Evolutionary conservation across 2,329 filamentous ascomycete species (phyloP), one percentile per base, ranked within the genome.

Genomic region (Aspergillus nomiae): DNA sequence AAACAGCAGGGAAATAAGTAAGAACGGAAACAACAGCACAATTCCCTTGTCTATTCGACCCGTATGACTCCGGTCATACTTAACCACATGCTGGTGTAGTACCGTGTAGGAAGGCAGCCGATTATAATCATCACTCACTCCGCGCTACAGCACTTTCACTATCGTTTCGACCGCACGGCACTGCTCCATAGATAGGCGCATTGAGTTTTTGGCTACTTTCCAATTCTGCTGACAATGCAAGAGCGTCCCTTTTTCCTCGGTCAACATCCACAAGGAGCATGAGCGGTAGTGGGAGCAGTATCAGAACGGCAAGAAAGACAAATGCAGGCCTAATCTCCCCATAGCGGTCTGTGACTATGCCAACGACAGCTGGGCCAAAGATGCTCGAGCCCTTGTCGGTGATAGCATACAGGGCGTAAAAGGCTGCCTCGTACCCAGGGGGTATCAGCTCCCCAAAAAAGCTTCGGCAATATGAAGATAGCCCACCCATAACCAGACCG

Each of bases 381-480:
- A 98, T 84, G 74, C 92, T 96, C 26, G 91, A 95, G 1, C 94
- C 94, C 78, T 99, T 99, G 77, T 99, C 95, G 1, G 95, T 98
- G 67, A 98, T 97, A 41, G 95, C 95, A 74, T 98, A 99, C 1
- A 99, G 83, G 0, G 94, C 94, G 75, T 96, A 99, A 74, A 99
- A 99, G 0, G 94, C 94, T 0, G 95, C 94, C 78, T 99, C 95
- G 34, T 91, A 96, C 4, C 95, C 95, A 0, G 92, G 92, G 1
- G 95, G 95, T 60, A 99, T 96, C 61, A 99, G 84, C 77, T 98
- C 94, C 45, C 93, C 94, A 74, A 92, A 99, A 5, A 99, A 84
- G 64, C 92, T 94, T 48, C 95, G 90, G 74, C 95, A 98, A 78
- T 98, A 97, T 28, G 90, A 91, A 62, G 91, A 92, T 46, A 99